These are phyloP conservation scores for Pseudogymnoascus sp. DNA, from an alignment of 2,329 filamentous ascomycete genomes.

Conservation along the genomic window DNA sequence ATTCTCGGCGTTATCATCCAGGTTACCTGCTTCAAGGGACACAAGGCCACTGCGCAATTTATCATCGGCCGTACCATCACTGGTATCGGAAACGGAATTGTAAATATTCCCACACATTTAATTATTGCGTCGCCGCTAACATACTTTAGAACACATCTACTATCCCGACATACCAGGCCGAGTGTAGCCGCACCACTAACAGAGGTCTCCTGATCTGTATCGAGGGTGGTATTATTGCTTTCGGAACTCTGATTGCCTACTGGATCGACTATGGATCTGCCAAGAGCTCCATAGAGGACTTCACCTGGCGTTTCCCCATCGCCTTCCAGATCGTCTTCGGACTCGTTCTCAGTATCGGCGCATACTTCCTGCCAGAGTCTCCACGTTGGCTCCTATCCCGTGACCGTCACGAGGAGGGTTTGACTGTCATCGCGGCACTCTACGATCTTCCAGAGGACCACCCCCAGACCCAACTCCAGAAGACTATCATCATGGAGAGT, in stretches of 20 bases:
- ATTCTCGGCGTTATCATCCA: conserved; percentile 47
- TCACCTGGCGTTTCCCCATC: conserved; percentile 85
- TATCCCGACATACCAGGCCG: conserved; percentile 59
- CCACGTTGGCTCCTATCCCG: conserved; percentile 95
- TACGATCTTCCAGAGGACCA: conserved; percentile 59
- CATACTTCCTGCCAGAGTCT: conserved; percentile 88
- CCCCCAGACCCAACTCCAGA: conserved; percentile 29
- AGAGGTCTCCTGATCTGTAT: conserved; percentile 44
- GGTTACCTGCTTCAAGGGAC: conserved; percentile 30
- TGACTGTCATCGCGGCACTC: conserved; percentile 92
- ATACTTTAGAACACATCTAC: conserved; percentile 35
- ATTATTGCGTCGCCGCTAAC: not conserved
- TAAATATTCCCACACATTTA: conserved; percentile 15
- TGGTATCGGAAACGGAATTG: conserved; percentile 44
- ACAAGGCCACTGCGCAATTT: conserved; percentile 43
- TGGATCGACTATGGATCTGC: conserved; percentile 94
- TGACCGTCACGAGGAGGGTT: conserved; percentile 93
- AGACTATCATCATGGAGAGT: conserved; percentile 29
- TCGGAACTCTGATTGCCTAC: conserved; percentile 73
- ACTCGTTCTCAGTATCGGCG: conserved; percentile 70
- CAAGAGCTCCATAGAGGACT: conserved; percentile 73
- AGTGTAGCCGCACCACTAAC: conserved; percentile 35
- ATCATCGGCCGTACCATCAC: conserved; percentile 45
- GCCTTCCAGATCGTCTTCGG: conserved; percentile 93
- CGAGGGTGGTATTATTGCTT: conserved; percentile 52